Percentiles rank a stretch among this genome's conserved stretches.
These are phyloP conservation scores for Amoebophrya sp. DNA, from an alignment of 169 alveolate species.

Conservation along the genomic window DNA sequence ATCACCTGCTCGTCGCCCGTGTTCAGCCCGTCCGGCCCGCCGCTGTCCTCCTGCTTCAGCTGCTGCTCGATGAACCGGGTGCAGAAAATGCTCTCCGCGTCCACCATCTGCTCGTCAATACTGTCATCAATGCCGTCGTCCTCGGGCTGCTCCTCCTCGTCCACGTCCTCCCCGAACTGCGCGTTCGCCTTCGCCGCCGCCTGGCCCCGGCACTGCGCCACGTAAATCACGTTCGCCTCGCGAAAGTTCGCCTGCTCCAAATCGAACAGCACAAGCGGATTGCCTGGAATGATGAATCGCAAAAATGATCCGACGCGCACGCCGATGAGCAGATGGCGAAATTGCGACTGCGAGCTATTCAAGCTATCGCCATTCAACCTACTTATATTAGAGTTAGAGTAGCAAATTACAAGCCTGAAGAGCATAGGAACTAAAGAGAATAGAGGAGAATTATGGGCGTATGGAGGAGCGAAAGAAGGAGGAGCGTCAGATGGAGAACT, in stretches of 20 bases:
- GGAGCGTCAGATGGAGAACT: no score
- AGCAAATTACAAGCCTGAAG: no score
- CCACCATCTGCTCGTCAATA: neutral
- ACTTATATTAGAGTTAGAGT: no score
- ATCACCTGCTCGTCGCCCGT: neutral
- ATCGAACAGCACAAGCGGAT: neutral
- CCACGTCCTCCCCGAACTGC: neutral
- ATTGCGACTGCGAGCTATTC: no score
- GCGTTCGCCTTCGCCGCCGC: neutral
- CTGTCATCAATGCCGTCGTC: neutral
- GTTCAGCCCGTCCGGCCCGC: no score
- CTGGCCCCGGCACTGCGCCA: neutral
- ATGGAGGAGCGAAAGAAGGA: no score
- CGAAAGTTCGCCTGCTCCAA: neutral
- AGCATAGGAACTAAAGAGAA: no score
- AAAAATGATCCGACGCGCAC: no score
- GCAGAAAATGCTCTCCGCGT: neutral
- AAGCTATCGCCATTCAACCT: no score
- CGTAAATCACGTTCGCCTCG: neutral
- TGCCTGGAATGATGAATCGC: no score
- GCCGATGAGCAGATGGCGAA: no score
- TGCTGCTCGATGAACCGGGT: neutral
- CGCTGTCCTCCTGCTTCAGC: neutral
- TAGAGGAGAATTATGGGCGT: no score
- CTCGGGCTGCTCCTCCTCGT: neutral